Conservation (phyloP, 148 eudicot genomes). For the Diospyros kaki region DNA sequence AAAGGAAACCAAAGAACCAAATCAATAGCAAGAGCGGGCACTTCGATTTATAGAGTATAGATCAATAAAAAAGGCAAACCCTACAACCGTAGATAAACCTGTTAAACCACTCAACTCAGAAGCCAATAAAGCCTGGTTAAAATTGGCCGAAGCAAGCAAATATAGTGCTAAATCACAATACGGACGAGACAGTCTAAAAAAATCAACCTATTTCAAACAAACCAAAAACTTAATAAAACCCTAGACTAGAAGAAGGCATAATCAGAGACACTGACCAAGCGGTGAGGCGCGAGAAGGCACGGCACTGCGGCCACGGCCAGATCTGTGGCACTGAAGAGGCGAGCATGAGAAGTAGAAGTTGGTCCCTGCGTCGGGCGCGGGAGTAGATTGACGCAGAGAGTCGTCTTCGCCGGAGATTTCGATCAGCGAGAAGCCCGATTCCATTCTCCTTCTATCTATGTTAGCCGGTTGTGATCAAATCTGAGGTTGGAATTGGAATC, state of each 20-base stretch:
- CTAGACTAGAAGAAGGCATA: neutral
- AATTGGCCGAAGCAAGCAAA: neutral
- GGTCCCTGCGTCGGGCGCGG: conserved; percentile 12
- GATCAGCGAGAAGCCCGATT: conserved; percentile 26
- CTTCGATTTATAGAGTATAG: neutral
- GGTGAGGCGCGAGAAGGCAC: neutral
- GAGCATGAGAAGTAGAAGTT: conserved; percentile 29
- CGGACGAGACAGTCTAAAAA: neutral
- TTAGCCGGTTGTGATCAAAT: neutral
- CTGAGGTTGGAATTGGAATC: too few species aligned
- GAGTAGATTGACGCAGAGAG: conserved; percentile 26
- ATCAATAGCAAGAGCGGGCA: neutral
- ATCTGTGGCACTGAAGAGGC: conserved; percentile 28
- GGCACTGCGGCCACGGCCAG: neutral
- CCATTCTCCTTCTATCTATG: conserved; percentile 25
- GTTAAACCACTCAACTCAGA: neutral
- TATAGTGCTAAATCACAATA: neutral
- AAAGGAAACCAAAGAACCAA: neutral
- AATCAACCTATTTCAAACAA: neutral
- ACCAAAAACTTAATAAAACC: too few species aligned
- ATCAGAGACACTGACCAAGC: conserved; percentile 18
- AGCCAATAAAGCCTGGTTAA: neutral
- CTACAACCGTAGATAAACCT: neutral
- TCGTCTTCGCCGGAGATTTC: conserved; percentile 43
- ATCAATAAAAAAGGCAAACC: neutral